Percentiles rank a stretch among this genome's conserved stretches.
Evolutionary conservation across 805 yeast species (phyloP).

Genomic region (Metschnikowia aberdeeniae): DNA sequence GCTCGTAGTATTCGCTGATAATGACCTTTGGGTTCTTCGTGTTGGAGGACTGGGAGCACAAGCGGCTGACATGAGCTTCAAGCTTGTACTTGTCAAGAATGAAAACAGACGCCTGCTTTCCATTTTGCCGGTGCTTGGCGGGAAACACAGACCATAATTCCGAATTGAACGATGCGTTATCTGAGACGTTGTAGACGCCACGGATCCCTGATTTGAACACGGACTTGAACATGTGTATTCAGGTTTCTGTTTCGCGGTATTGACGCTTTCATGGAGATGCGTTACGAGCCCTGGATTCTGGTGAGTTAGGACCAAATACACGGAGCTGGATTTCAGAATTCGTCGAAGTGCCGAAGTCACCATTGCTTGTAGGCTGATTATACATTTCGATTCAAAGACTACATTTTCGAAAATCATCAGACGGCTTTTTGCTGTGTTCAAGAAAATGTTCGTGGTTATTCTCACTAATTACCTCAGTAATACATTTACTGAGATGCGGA

Average conservation of each 20-base stretch:
- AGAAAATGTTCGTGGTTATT: too few relatives aligned
- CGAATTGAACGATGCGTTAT: constrained; percentile 64
- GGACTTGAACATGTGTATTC: constrained; percentile 42
- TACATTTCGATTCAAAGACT: too few relatives aligned
- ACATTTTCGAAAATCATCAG: too few relatives aligned
- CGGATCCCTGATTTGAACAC: constrained; percentile 58
- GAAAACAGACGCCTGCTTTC: constrained; percentile 73
- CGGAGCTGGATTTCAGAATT: too few relatives aligned
- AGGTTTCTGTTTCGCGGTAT: neutral
- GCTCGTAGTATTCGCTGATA: constrained; percentile 59
- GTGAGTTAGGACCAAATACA: too few relatives aligned
- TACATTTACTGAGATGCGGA: too few relatives aligned
- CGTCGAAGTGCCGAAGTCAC: too few relatives aligned
- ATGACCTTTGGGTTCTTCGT: constrained; percentile 46
- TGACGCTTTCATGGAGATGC: neutral
- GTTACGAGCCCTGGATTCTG: neutral
- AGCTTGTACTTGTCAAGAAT: constrained; percentile 78
- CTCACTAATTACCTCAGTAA: too few relatives aligned
- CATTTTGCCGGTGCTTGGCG: constrained; percentile 66
- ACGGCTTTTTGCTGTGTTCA: too few relatives aligned
- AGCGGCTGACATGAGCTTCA: constrained; percentile 47
- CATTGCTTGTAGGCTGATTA: too few relatives aligned
- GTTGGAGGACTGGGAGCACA: constrained; percentile 27
- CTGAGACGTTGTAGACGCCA: constrained; percentile 63
- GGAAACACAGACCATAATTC: constrained; percentile 86